Conservation (phyloP, 345 rosid species). For the Ceriops tagal region DNA sequence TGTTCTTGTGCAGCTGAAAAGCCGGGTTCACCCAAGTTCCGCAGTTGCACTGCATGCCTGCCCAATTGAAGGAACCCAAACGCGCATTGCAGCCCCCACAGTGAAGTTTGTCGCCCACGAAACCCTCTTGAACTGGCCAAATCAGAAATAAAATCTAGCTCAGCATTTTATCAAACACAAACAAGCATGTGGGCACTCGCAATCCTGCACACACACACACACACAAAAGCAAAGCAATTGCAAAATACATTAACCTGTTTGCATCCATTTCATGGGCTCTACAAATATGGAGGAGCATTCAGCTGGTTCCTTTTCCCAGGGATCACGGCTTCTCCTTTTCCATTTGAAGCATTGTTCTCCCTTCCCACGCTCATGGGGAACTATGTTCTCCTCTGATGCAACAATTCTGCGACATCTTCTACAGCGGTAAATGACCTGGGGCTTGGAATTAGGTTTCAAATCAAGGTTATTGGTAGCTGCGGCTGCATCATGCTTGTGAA, state of each 20-base stretch:
- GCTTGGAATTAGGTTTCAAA: no score
- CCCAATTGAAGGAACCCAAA: conserved; percentile 13
- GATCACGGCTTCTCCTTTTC: conserved; percentile 51
- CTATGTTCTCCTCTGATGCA: no score
- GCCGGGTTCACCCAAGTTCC: conserved; percentile 36
- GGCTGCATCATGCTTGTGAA: no score
- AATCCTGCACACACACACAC: not conserved
- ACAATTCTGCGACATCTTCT: no score
- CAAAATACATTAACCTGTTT: conserved; percentile 37
- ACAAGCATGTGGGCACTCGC: no score
- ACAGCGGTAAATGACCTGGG: no score
- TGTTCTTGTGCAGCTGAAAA: conserved; percentile 26
- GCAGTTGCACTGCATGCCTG: conserved; percentile 36
- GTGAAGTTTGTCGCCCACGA: conserved; percentile 31
- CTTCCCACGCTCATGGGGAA: no score
- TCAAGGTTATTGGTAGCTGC: no score
- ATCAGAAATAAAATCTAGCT: not conserved
- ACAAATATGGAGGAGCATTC: conserved; percentile 82
- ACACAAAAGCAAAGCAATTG: not conserved
- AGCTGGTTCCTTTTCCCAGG: conserved; percentile 26
- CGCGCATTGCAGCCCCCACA: conserved; percentile 21
- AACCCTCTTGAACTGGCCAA: conserved; percentile 67
- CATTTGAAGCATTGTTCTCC: no score
- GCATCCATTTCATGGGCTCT: conserved; percentile 97
- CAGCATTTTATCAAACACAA: not conserved